These are phyloP conservation scores for Euphorbia tirucalli DNA, from an alignment of 345 rosid species.

Conservation along the genomic window DNA sequence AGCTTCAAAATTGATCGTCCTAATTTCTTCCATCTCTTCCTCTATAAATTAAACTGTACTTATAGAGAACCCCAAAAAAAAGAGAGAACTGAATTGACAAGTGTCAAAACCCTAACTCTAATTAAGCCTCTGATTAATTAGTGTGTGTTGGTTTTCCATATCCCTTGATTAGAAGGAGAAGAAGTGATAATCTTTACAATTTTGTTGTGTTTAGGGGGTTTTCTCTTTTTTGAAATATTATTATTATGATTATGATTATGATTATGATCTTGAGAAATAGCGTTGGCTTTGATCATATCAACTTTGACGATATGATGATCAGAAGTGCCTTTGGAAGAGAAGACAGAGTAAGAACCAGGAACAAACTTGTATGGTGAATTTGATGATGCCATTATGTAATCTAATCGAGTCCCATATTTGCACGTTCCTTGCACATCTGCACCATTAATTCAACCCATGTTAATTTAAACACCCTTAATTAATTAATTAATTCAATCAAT, in stretches of 20 bases:
- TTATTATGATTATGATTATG: too few relatives aligned
- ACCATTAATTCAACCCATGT: neutral
- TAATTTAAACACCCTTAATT: too few relatives aligned
- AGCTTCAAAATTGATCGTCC: too few relatives aligned
- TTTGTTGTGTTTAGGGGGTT: slow-evolving; percentile 34
- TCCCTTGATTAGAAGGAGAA: too few relatives aligned
- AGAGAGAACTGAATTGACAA: too few relatives aligned
- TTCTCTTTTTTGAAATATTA: slow-evolving; percentile 25
- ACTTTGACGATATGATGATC: slow-evolving; percentile 97
- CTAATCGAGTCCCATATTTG: slow-evolving; percentile 92
- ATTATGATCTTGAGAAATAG: slow-evolving; percentile 12
- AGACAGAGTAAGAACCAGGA: slow-evolving; percentile 84
- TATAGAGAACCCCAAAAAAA: too few relatives aligned
- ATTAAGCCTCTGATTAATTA: too few relatives aligned
- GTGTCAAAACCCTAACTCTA: too few relatives aligned
- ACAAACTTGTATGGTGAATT: slow-evolving; percentile 68
- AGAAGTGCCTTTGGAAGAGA: slow-evolving; percentile 90
- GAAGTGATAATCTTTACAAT: slow-evolving; percentile 42
- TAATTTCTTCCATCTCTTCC: too few relatives aligned
- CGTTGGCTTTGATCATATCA: slow-evolving; percentile 43
- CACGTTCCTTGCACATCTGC: slow-evolving; percentile 97
- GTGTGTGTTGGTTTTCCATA: too few relatives aligned
- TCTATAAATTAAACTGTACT: too few relatives aligned
- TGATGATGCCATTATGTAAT: slow-evolving; percentile 79
- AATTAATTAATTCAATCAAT: too few relatives aligned